Conservation (phyloP, 805 yeast species). For the Priceomyces castillae region DNA sequence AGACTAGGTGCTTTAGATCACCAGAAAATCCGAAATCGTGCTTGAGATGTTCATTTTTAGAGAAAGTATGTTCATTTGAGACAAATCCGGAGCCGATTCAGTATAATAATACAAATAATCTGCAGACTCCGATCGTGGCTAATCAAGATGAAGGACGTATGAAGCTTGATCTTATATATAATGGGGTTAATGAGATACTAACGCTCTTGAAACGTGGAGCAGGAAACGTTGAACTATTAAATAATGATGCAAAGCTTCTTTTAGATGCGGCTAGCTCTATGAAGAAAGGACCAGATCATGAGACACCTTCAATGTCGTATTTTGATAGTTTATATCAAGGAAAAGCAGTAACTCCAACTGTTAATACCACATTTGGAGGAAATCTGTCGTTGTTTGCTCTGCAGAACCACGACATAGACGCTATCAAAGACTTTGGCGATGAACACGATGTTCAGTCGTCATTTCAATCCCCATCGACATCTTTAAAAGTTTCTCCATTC, state of each 20-base stretch:
- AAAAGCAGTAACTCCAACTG: not conserved
- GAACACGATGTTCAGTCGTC: not conserved
- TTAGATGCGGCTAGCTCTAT: slow-evolving; percentile 27
- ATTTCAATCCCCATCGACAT: slow-evolving; percentile 30
- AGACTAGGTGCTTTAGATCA: slow-evolving; percentile 61
- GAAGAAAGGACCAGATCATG: slow-evolving; percentile 13
- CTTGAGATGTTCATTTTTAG: slow-evolving; percentile 55
- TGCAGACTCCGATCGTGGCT: not conserved
- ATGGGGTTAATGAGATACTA: slow-evolving; percentile 36
- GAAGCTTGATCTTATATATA: slow-evolving; percentile 32
- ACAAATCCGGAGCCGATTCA: slow-evolving; percentile 3
- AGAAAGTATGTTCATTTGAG: slow-evolving; percentile 52
- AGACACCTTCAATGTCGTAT: slow-evolving; percentile 5
- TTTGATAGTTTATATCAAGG: slow-evolving; percentile 2
- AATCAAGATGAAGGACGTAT: slow-evolving; percentile 8
- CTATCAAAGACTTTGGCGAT: not conserved
- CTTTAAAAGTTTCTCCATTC: slow-evolving; percentile 45
- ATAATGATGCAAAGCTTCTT: slow-evolving; percentile 23
- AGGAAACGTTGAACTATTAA: slow-evolving; percentile 6
- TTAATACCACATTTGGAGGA: slow-evolving; percentile 1
- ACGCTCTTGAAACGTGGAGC: slow-evolving; percentile 17
- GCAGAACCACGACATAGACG: not conserved
- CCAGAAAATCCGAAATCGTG: slow-evolving; percentile 47
- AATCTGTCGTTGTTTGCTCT: not conserved
- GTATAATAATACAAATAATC: not conserved